Base-by-base conservation (phyloP, 176 grass and related monocot genomes). In the Coix lacrymajobi region DNA sequence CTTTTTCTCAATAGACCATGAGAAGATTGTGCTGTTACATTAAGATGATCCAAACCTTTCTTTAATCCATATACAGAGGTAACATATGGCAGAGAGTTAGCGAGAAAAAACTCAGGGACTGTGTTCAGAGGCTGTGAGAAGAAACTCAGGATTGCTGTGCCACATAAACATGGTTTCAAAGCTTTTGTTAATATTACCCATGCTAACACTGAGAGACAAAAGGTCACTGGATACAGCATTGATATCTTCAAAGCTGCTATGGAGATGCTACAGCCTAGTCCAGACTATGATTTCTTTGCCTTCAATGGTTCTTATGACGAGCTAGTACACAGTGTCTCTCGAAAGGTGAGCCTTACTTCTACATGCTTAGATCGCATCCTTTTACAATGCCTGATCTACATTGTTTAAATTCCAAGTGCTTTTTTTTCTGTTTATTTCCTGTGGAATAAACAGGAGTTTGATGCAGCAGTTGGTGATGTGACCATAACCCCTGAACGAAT, bases 401-500 rank as follows among this genome's bases (percentile, higher is more conserved):
- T 11, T n/a, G 24, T 70, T 54, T 48, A 38, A 2, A 46, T 64
- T 46, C 5, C 24, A 25, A 34, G 3, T 32, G 2, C 46, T 37
- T 71, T 49, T 75, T 69, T 26, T 39, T 37, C 14, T 62, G 39
- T 37, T 69, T 58, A 25, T 8, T 31, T 16, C 6, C 64, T 29
- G 31, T 45, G 19, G 34, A 29, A 40, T 72, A 78, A 71, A 44
- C 40, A 56, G 19, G 25, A 61, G 13, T 69, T 78, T 20, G 40
- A 73, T 86, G 80, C 77, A 85, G 94, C 92, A 77, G 86, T 87
- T 34, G 93, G 93, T 40, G 93, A 96, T 39, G 71, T 81, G 33
- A 94, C 91, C 6, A 97, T 97, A 11, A 71, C 82, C 6, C 66
- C 79, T 0, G 68, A 88, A 26, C 81, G 91, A 57, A 68, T 79